Base-by-base conservation (phyloP, 2,329 filamentous ascomycete species). In the Botrytis galanthina region DNA sequence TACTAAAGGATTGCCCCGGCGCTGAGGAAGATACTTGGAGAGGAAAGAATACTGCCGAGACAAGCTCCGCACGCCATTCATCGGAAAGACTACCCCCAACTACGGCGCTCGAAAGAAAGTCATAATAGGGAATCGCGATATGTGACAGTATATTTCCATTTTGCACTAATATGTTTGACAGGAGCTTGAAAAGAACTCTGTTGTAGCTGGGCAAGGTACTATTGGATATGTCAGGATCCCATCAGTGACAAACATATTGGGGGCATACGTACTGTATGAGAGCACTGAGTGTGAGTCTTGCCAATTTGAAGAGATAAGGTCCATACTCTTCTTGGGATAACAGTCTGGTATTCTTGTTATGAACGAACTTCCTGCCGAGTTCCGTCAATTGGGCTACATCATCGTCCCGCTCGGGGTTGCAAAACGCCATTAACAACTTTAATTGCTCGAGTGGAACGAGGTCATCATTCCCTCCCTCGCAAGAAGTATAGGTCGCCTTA, bases 401-500 rank as follows among this genome's bases (percentile, higher is more conserved):
- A 69, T 86, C 84, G 64, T 79, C 57, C 70, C 80, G 79, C 29
- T 80, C 80, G 14, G 82, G 78, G 46, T 85, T 84, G 80, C 88
- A 89, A 75, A 88, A 84, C 20, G 84, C 82, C 35, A 88, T 80
- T 39, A 90, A 80, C 14, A 90, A 81, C 46, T 83, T 84, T 46
- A 87, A 81, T 64, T 85, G 86, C 57, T 79, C 77, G 9, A 81
- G 80, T 29, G 84, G 78, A 73, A 82, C 20, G 16, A 29, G 26
- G 3, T 7, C 29, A 61, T 67, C 62, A 9, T 6, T 7, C 26
- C 22, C n/a, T 57, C 42, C 69, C 35, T 54, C 69, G 9, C 20
- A 35, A 29, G 54, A n/a, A 51, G 4, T 48, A 20, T 68, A 72
- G 48, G 88, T 80, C 14, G 83, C 79, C 81, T 95, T 92, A 83